phyloP scores from a whole-genome alignment of 75 land plant species.

The Picea sitchensis region DNA sequence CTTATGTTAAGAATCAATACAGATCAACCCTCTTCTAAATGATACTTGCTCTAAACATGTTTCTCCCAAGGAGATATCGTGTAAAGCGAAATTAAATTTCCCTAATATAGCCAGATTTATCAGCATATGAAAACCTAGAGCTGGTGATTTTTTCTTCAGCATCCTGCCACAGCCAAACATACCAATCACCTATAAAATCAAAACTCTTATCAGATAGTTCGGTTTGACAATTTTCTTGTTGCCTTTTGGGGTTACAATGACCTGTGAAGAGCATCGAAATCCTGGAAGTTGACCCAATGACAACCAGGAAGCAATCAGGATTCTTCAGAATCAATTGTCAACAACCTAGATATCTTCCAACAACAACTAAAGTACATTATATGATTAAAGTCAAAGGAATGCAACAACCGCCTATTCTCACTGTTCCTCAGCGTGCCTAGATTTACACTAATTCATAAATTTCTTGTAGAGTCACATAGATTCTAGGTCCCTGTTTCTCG shows the following conservation, averaged over 20 bases:
- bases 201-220: not conserved
- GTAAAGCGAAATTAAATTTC: not conserved
- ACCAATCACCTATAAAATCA: not conserved
- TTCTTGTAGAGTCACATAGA: not conserved
- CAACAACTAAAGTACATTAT: not conserved
- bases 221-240: conserved; percentile 4
- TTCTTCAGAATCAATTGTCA: not conserved
- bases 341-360: not conserved
- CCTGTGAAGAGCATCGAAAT: conserved; percentile 6
- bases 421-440: not conserved
- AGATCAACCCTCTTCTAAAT: too few relatives aligned
- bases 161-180: not conserved
- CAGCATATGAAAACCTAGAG: not conserved
- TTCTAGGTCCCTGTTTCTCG: not conserved
- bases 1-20: not conserved
- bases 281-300: conserved; percentile 10
- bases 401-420: conserved; percentile 8
- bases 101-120: not conserved
- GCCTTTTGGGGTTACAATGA: not conserved
- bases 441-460: not conserved
- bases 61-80: not conserved
- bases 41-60: not conserved
- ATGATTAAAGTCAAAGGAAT: conserved; percentile 10
- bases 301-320: not conserved
- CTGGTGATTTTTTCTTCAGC: not conserved